Conservation (phyloP, 73 alveolate genomes). For the Blepharisma japonicum region DNA sequence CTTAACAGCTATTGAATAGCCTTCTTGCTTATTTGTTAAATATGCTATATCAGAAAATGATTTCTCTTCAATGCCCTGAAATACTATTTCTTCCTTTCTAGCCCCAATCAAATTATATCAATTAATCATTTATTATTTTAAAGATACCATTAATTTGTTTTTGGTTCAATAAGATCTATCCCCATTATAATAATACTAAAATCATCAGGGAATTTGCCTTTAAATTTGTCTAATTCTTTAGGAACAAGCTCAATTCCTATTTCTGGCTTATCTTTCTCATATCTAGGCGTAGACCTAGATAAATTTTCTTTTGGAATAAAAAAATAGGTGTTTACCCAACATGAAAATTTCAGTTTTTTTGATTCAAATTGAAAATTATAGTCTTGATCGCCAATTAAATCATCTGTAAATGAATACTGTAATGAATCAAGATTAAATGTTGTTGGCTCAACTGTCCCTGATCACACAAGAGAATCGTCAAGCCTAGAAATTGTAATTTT, state of each 20-base stretch:
- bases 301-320: neutral
- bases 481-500: constrained; percentile 6
- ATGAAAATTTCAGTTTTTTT: constrained; percentile 23
- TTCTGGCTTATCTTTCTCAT: neutral
- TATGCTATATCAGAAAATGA: too few species aligned
- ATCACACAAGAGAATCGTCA: neutral
- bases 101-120: too few species aligned
- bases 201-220: neutral
- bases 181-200: constrained; percentile 4
- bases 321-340: constrained; percentile 24
- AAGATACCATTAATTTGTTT: too few species aligned
- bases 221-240: constrained; percentile 19
- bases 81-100: too few species aligned
- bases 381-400: neutral
- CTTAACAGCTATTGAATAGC: too few species aligned
- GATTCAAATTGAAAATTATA: neutral
- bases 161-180: too few species aligned
- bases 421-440: neutral
- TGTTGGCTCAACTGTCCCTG: neutral
- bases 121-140: too few species aligned
- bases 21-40: too few species aligned
- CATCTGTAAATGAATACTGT: neutral
- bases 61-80: too few species aligned
- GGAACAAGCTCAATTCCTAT: neutral
- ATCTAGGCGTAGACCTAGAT: neutral